Conservation (phyloP, 2,329 filamentous ascomycete genomes). For the Talaromyces sp. region DNA sequence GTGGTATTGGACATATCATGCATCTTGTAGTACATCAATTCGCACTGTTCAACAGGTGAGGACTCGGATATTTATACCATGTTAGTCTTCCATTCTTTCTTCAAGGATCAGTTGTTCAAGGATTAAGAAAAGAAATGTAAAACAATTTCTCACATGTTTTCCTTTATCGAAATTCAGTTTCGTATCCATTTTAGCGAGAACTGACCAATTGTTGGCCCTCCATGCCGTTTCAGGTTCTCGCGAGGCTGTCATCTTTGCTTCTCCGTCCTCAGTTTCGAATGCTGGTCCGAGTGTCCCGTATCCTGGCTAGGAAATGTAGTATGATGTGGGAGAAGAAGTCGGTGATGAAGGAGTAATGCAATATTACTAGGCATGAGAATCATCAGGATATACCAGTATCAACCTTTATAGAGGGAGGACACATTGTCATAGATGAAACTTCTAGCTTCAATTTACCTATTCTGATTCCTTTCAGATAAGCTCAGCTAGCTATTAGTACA, state of each 20-base stretch:
- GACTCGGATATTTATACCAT: slow-evolving; percentile 6
- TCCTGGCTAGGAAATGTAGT: slow-evolving; percentile 6
- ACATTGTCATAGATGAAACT: background rate
- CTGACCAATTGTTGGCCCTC: background rate
- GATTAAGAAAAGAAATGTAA: background rate
- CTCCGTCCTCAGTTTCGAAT: background rate
- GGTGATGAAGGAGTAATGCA: slow-evolving; percentile 1
- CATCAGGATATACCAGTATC: background rate
- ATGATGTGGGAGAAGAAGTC: background rate
- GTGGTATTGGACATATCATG: background rate
- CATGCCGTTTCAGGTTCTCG: background rate
- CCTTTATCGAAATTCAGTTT: slow-evolving; percentile 2
- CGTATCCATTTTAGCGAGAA: slow-evolving; percentile 5
- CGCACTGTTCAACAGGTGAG: background rate
- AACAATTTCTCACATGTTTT: slow-evolving; percentile 2
- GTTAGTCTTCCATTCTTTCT: slow-evolving; percentile 5
- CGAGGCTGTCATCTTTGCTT: background rate
- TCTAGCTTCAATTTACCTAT: background rate
- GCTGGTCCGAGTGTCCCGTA: background rate
- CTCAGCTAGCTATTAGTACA: background rate
- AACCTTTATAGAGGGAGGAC: background rate
- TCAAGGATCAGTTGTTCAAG: background rate
- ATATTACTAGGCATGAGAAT: background rate
- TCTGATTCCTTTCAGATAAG: background rate
- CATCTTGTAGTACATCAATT: slow-evolving; percentile 5